Evolutionary conservation across 129 eudicot genomes (phyloP).

Genomic region (Artemisia annua): DNA sequence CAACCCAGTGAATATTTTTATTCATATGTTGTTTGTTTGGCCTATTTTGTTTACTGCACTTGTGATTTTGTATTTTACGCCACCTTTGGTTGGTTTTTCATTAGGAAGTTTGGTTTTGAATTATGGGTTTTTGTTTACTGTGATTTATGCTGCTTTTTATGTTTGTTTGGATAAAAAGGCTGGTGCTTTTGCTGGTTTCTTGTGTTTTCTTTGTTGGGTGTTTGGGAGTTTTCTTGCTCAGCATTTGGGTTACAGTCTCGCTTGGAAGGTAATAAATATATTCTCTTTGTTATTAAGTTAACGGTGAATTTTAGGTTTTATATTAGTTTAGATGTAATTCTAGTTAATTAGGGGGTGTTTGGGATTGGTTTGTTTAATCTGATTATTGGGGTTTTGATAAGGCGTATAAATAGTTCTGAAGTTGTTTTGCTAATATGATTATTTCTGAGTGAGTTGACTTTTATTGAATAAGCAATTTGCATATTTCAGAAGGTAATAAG

Average conservation of each 20-base stretch:
- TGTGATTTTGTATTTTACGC: conserved; percentile 63
- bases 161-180: conserved; percentile 64
- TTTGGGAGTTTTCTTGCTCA: conserved; percentile 58
- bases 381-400: no score
- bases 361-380: no score
- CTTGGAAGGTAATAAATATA: conserved; percentile 84
- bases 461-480: no score
- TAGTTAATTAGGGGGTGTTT: conserved; percentile 2
- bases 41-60: conserved; percentile 66
- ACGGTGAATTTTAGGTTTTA: neutral
- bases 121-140: conserved; percentile 61
- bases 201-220: conserved; percentile 65
- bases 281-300: no score
- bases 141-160: conserved; percentile 55
- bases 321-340: neutral
- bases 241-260: conserved; percentile 60
- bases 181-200: conserved; percentile 70
- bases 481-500: no score
- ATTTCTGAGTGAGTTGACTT: no score
- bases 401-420: no score
- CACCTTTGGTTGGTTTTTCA: conserved; percentile 42
- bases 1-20: conserved; percentile 73
- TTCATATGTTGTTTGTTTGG: conserved; percentile 91
- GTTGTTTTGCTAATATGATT: no score
- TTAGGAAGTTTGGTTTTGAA: conserved; percentile 44